Base-by-base conservation (phyloP, 2,329 filamentous ascomycete genomes). In the Paraconiothyrium sp. region DNA sequence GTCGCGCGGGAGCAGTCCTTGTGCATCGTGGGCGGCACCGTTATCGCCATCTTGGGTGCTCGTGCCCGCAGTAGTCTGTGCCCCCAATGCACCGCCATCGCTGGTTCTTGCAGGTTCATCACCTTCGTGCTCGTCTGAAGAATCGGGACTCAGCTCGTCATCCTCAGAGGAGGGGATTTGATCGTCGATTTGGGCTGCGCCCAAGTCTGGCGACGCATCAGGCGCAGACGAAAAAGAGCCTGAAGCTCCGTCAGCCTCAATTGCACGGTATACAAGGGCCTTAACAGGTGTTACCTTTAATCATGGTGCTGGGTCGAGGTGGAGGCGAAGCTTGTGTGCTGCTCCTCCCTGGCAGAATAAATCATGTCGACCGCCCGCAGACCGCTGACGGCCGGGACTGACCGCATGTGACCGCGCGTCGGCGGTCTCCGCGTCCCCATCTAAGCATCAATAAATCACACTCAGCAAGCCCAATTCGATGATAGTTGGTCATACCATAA, bases 1-100 rank as follows among this genome's bases (percentile, higher is more conserved):
- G 70, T 85, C 83, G 69, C 83, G 75, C 46, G 80, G 80, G 46
- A 84, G 77, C 72, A 84, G 49, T 20, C 32, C 58, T 60, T 70
- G 72, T 70, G 69, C 62, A 59, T 57, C 67, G 60, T 74, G 68
- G 61, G 66, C 63, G 51, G 56, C 59, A 46, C 56, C 64, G 63
- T 67, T 67, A 51, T 65, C 67, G 44, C 70, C 75, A 9, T 71
- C 70, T 34, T 74, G 73, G 27, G 66, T 44, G 59, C 67, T 68
- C 57, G 71, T 66, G 54, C 67, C 67, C 58, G 71, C 67, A 37
- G 62, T 64, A 11, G 67, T 63, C 50, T 69, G 66, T 54, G 55
- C 63, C 10, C 62, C 67, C 50, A 61, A 63, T 55, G 68, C 65
- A 54, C 64, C 69, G 60, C 69, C 68, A 50, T 68, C 60, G 34